Evolutionary conservation across 2,329 filamentous ascomycete species (phyloP), one percentile per base, ranked within the genome.

Genomic region (Stromatinia cepivora): DNA sequence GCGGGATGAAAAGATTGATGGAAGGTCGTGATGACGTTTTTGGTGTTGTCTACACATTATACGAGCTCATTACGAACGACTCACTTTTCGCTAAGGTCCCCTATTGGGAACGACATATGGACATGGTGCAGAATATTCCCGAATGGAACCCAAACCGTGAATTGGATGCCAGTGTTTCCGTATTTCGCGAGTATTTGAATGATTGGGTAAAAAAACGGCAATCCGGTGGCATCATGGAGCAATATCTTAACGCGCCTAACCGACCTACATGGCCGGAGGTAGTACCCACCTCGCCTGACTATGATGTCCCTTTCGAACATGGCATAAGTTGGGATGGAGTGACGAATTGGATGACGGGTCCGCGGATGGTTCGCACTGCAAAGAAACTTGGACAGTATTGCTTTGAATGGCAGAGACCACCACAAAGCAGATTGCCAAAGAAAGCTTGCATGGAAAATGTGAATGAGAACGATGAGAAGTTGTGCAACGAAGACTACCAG

Each of bases 21-120:
- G 45, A 65, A 4, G 66, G 77, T 57, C 66, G 66, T 58, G 66
- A 78, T 73, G 77, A 78, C 72, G 71, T 79, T 70, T 72, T 71
- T 20, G 48, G 70, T 50, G 48, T 76, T 52, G 62, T 73, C n/a
- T 73, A 71, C 45, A 67, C 72, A n/a, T 31, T 74, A 50, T 72
- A 73, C 62, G 58, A 73, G 66, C 67, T 74, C 10, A 70, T 74
- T 34, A 73, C 72, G 31, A 63, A 69, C 66, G 69, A 74, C 48
- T 65, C 53, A 57, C 48, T 69, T 20, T 28, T 70, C 53, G 42
- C 61, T n/a, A 53, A 8, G 28, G 59, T 70, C 9, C 28, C 59
- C 28, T 58, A 39, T 15, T 67, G 48, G 67, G 71, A 71, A 54
- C 71, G 70, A 69, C 25, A 70, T 66, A 67, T 70, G 22, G 67